Evolutionary conservation across 2,329 filamentous ascomycete genomes (phyloP), one percentile per base, ranked within the genome.

Genomic region (Paracoccidioides brasiliensis): DNA sequence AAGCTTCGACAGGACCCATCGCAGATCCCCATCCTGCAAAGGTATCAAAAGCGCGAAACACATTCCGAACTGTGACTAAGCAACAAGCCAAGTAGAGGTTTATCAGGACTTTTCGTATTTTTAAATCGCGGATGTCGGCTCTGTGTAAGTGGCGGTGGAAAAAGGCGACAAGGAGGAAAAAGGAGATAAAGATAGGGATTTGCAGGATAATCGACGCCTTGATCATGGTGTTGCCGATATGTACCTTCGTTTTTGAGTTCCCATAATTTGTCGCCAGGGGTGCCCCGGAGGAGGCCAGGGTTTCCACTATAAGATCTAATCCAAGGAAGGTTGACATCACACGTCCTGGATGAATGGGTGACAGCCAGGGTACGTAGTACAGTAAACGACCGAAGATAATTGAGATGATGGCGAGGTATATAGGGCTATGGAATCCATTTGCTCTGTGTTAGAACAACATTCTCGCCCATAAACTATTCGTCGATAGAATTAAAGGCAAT

Each of bases 241-340:
- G 65, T n/a, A 71, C 68, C 50, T 71, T 67, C 35, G 58, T 62
- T 32, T 64, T 57, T 0, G 71, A 65, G 43, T 72, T 65, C 12
- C 57, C 62, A 1, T 66, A 65, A 53, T 77, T 74, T 4, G 73
- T 70, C 53, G 74, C 68, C 37, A 73, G 68, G 40, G 71, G 70
- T 3, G 76, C 78, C 1, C 79, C 79, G 52, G 77, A 76, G 5
- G 69, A 76, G 22, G 78, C 78, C 2, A 81, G 67, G 7, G 57
- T 57, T 54, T 72, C 72, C 42, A 82, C 74, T 0, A 75, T 66
- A 1, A 69, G 64, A 41, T 82, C 78, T 8, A 80, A 69, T 1
- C 75, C 68, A 40, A 84, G 68, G 58, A 84, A 79, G 3, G 75
- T 76, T 59, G 80, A 83, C 60, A 83, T 79, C 4, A 83, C 72